phyloP scores from a whole-genome alignment of 345 rosid species.

The Populus simonii region DNA sequence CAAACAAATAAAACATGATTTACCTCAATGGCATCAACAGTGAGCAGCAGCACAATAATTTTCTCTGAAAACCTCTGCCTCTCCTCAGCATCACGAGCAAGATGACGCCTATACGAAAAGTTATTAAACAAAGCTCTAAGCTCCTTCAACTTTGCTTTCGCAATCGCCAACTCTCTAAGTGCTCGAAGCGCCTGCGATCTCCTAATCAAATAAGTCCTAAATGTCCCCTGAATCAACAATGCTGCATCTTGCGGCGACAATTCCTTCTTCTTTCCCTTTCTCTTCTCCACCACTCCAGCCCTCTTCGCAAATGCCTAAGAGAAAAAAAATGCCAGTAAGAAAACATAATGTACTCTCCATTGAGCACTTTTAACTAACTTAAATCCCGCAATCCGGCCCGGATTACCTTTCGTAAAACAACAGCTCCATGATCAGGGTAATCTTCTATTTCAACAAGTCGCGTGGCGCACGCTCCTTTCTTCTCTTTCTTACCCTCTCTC shows the following conservation, averaged over 20 bases:
- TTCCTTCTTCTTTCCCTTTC: constrained; percentile 77
- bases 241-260: constrained; percentile 78
- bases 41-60: constrained; percentile 88
- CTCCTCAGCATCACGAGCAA: constrained; percentile 76
- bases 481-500: constrained; percentile 38
- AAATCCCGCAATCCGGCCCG: neutral
- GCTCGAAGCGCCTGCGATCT: constrained; percentile 81
- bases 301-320: constrained; percentile 75
- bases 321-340: neutral
- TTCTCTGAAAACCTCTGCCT: constrained; percentile 76
- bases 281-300: constrained; percentile 43
- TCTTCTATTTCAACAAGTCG: constrained; percentile 74
- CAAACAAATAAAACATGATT: neutral
- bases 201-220: constrained; percentile 74
- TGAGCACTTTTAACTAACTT: neutral
- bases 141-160: constrained; percentile 90
- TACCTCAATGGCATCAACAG: constrained; percentile 97
- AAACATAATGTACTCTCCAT: neutral
- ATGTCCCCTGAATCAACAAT: constrained; percentile 69
- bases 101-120: constrained; percentile 71
- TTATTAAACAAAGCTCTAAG: constrained; percentile 71
- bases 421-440: constrained; percentile 44
- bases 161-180: constrained; percentile 84
- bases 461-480: constrained; percentile 39
- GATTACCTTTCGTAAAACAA: constrained; percentile 60